phyloP scores from a whole-genome alignment of 2,329 filamentous ascomycete genomes.

The Aspergillus proliferans region DNA sequence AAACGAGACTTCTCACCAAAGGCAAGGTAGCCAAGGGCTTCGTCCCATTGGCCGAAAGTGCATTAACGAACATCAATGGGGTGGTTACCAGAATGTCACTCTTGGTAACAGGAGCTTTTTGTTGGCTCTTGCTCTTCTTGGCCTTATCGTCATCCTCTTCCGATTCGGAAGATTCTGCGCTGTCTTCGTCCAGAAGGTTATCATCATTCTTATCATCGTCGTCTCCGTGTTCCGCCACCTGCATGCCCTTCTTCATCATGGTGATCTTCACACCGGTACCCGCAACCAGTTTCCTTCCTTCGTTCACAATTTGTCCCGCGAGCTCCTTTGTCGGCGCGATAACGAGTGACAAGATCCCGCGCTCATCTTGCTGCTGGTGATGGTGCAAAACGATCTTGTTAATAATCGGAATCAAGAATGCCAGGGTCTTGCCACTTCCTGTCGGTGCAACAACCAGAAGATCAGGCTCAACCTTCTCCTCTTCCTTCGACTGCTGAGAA shows the following conservation, averaged over 20 bases:
- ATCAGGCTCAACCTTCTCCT: slow-evolving; percentile 51
- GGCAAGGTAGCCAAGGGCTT: slow-evolving; percentile 51
- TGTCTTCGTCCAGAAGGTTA: slow-evolving; percentile 34
- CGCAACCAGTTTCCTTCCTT: slow-evolving; percentile 72
- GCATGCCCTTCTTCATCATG: slow-evolving; percentile 80
- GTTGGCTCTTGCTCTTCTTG: slow-evolving; percentile 23
- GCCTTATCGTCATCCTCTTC: slow-evolving; percentile 26
- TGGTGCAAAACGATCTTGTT: slow-evolving; percentile 60
- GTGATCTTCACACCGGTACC: slow-evolving; percentile 75
- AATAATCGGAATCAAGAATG: slow-evolving; percentile 82
- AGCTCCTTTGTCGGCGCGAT: slow-evolving; percentile 76
- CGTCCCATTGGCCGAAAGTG: slow-evolving; percentile 49
- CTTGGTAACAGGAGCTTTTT: slow-evolving; percentile 54
- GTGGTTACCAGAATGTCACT: slow-evolving; percentile 77
- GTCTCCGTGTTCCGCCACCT: slow-evolving; percentile 49
- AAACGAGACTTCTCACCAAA: slow-evolving; percentile 64
- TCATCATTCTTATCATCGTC: slow-evolving; percentile 32
- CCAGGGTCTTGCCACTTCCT: slow-evolving; percentile 91
- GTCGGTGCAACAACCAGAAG: slow-evolving; percentile 87
- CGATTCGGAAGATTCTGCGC: slow-evolving; percentile 34
- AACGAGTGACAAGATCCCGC: slow-evolving; percentile 63
- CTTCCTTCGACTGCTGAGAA: slow-evolving; percentile 24
- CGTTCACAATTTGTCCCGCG: slow-evolving; percentile 71
- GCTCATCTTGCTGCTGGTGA: slow-evolving; percentile 45
- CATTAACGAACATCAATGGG: slow-evolving; percentile 70